Percentiles rank a stretch among this genome's conserved stretches.
These are phyloP conservation scores for Cutaneotrichosporon sp. DNA, from an alignment of 1,284 basidiomycete species.

Conservation along the genomic window DNA sequence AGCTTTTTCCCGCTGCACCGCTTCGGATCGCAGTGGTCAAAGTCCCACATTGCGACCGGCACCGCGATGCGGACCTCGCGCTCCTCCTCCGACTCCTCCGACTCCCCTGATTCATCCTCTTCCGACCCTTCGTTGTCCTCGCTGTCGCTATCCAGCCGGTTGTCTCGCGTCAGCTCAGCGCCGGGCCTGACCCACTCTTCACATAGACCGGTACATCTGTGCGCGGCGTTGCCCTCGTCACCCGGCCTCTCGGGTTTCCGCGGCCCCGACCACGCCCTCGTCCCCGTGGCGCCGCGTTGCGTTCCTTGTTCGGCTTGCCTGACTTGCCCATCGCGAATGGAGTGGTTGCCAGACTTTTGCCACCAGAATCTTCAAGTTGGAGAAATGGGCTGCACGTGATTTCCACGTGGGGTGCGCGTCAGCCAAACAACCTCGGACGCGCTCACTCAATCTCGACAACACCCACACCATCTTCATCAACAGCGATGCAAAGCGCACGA, in stretches of 20 bases:
- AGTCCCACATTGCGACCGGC: constrained; percentile 91
- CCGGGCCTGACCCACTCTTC: constrained; percentile 3
- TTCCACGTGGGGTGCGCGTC: background rate
- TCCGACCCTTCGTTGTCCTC: constrained; percentile 19
- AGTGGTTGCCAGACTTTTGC: background rate
- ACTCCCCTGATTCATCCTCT: constrained; percentile 31
- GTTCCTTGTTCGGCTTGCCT: constrained; percentile 18
- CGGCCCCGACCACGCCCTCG: constrained; percentile 11
- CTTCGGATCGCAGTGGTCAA: constrained; percentile 92
- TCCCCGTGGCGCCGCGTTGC: constrained; percentile 2
- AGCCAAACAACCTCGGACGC: constrained; percentile 1
- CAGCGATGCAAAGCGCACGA: constrained; percentile 1
- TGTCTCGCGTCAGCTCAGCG: background rate
- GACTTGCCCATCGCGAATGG: constrained; percentile 16
- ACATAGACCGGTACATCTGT: constrained; percentile 9
- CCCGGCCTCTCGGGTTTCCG: constrained; percentile 6
- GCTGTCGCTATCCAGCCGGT: constrained; percentile 9
- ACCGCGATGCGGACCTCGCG: constrained; percentile 53
- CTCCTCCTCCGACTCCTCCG: constrained; percentile 33
- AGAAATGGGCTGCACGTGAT: background rate
- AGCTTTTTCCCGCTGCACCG: constrained; percentile 95
- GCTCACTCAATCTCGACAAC: background rate
- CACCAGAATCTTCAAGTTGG: background rate
- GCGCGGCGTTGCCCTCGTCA: background rate
- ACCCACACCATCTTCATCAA: background rate